Evolutionary conservation across 1,284 basidiomycete species (phyloP).

Genomic region (Pseudozyma pruni): DNA sequence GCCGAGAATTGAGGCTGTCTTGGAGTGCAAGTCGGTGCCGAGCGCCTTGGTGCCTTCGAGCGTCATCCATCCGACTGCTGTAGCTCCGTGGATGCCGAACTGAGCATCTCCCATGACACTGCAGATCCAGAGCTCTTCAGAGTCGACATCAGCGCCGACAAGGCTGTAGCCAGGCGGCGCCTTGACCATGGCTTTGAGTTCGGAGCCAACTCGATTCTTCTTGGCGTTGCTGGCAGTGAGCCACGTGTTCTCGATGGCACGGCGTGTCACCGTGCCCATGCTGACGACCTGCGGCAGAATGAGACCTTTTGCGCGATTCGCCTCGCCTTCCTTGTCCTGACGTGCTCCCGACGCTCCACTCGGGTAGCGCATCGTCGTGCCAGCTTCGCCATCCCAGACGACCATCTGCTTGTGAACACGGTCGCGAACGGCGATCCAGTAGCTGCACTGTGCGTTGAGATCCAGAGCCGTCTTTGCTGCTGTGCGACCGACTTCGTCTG

Average conservation of each 20-base stretch:
- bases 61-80: constrained; percentile 99
- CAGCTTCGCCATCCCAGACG: constrained; percentile 77
- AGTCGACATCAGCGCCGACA: constrained; percentile 98
- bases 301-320: constrained; percentile 79
- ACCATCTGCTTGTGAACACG: constrained; percentile 94
- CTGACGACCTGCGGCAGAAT: constrained; percentile 96
- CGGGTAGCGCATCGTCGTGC: constrained; percentile 69
- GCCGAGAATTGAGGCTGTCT: constrained; percentile 91
- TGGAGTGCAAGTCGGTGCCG: constrained; percentile 96
- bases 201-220: constrained; percentile 94
- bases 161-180: constrained; percentile 93
- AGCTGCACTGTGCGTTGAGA: constrained; percentile 94
- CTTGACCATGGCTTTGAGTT: constrained; percentile 96
- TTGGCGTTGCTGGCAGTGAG: constrained; percentile 98
- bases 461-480: constrained; percentile 86
- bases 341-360: constrained; percentile 50
- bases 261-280: constrained; percentile 97
- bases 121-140: constrained; percentile 98
- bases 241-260: constrained; percentile 98
- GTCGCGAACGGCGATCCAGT: constrained; percentile 95
- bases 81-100: constrained; percentile 95
- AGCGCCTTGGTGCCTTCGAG: constrained; percentile 96
- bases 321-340: constrained; percentile 28
- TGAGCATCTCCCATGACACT: constrained; percentile 99
- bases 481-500: constrained; percentile 72